phyloP scores from a whole-genome alignment of 345 rosid genomes.

The Eutrema heterophyllum region DNA sequence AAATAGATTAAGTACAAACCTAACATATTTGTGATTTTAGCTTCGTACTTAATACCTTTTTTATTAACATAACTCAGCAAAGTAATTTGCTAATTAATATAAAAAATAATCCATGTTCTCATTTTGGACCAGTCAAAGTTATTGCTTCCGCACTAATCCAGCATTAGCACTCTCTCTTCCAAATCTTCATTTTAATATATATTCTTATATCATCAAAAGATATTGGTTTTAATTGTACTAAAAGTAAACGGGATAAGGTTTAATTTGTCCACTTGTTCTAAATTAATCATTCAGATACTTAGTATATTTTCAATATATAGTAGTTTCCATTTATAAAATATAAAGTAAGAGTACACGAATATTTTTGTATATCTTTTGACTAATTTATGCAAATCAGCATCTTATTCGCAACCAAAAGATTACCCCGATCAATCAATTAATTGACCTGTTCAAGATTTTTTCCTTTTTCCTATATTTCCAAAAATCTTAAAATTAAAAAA shows the following conservation, averaged over 20 bases:
- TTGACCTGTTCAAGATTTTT: constrained; percentile 1
- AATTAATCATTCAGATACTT: constrained; percentile 4
- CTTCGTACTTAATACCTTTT: not conserved
- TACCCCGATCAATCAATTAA: not conserved
- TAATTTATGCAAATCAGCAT: constrained; percentile 10
- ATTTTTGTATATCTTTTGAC: constrained; percentile 25
- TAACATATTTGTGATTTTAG: not conserved
- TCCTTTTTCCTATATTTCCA: not conserved
- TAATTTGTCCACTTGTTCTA: constrained; percentile 19
- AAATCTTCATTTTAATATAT: constrained; percentile 2
- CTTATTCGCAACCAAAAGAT: constrained; percentile 2
- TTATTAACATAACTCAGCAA: not conserved
- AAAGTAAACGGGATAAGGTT: constrained; percentile 32
- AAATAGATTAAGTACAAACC: too few species aligned
- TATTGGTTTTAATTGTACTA: constrained; percentile 16
- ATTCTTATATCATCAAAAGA: not conserved
- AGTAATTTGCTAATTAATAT: not conserved
- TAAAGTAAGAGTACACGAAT: constrained; percentile 17
- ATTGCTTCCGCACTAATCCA: constrained; percentile 30
- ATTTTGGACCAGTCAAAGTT: constrained; percentile 22
- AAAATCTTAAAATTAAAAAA: not conserved
- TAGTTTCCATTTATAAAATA: constrained; percentile 15
- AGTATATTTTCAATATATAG: not conserved
- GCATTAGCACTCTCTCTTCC: constrained; percentile 14
- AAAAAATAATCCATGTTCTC: not conserved